Conservation (phyloP, 2,329 filamentous ascomycete species). For the Pyrenophora tritici-repentis region DNA sequence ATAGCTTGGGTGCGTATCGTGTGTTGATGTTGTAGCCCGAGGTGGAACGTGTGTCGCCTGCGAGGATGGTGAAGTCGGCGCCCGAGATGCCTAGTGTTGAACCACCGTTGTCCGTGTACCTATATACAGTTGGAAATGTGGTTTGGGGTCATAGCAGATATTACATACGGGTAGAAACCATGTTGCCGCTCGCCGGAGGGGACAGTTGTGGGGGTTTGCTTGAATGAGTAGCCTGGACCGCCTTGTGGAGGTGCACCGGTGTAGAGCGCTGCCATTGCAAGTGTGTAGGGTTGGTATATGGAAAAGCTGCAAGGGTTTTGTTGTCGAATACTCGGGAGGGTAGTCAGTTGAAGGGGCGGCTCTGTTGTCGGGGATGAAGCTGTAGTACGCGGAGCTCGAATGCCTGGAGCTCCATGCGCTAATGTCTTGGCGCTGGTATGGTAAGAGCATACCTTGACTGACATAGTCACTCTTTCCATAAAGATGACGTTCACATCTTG, state of each 20-base stretch:
- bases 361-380: slow-evolving; percentile 30
- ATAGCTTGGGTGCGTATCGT: slow-evolving; percentile 91
- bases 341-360: slow-evolving; percentile 19
- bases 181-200: slow-evolving; percentile 66
- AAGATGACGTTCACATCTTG: no score
- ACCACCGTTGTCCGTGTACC: slow-evolving; percentile 97
- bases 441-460: background rate
- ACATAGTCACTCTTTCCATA: no score
- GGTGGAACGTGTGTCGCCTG: slow-evolving; percentile 94
- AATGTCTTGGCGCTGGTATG: slow-evolving; percentile 15
- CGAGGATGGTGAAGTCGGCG: slow-evolving; percentile 92
- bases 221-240: slow-evolving; percentile 65
- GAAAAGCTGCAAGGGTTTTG: slow-evolving; percentile 1
- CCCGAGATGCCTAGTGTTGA: slow-evolving; percentile 95
- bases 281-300: background rate
- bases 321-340: slow-evolving; percentile 16
- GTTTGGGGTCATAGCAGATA: background rate
- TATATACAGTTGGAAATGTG: slow-evolving; percentile 45
- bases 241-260: slow-evolving; percentile 56
- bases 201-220: slow-evolving; percentile 54
- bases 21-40: slow-evolving; percentile 98
- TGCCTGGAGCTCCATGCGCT: slow-evolving; percentile 20
- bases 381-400: slow-evolving; percentile 34
- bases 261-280: slow-evolving; percentile 60
- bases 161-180: slow-evolving; percentile 85